Evolutionary conservation across 257 asterid genomes (phyloP), one percentile per base, ranked within the genome.

Genomic region (Solanum boliviense): DNA sequence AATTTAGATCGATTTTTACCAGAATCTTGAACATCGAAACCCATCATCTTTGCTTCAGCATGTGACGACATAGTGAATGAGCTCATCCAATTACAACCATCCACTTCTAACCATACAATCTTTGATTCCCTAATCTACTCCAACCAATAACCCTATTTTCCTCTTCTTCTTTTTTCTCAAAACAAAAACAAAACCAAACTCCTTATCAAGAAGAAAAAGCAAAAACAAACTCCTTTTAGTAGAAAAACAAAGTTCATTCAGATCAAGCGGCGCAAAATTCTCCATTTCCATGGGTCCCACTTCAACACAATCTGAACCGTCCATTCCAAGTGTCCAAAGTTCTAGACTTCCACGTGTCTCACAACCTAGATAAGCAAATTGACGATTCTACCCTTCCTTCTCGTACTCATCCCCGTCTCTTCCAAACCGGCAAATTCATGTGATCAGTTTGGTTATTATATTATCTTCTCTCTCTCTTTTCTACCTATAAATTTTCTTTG

Each of bases 321-420:
- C 39, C 16, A 38, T 10, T 41, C 92, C 91, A 89, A 60, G 86
- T 89, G 89, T 89, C 91, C 4, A 58, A 90, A 88, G 68, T 84
- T 89, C 90, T 90, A 89, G 89, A 91, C 79, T n/a, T 93, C 87
- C 98, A 91, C 94, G 94, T 94, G 94, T 88, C 93, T 12, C 44
- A 20, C 39, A 10, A 6, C 48, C 38, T 29, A n/a, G 60, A 60
- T 9, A 7, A 4, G 0, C 0, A 29, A 81, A 75, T 65, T 95
- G 89, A 91, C 98, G 13, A 38, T 10, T 46, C 0, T 91, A 65
- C 93, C 99, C 98, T 93, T 93, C 93, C 94, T 85, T 94, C 95
- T 89, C 91, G 95, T 92, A 94, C 91, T 91, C 96, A 78, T 73
- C 92, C 96, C 92, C 94, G 94, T 92, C 95, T 93, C 98, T 88